Evolutionary conservation across 2,329 filamentous ascomycete species (phyloP), one percentile per base, ranked within the genome.

Genomic region (Cladosporium halotolerans): DNA sequence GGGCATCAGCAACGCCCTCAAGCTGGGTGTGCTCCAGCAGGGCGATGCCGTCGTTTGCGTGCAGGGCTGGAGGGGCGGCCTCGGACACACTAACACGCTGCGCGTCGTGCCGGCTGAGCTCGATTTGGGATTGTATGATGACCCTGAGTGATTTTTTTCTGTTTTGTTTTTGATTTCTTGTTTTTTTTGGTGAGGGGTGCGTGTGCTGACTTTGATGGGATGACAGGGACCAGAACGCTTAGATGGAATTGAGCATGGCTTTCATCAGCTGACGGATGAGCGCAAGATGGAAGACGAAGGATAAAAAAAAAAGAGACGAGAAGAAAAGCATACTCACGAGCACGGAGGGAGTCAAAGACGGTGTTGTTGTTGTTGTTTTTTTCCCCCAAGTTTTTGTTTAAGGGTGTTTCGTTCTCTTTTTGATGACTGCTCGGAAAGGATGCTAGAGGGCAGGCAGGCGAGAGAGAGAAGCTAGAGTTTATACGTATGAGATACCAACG

Each of bases 21-120:
- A 86, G 74, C 86, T 99, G 58, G 83, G 84, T 63, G 81, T 91
- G 45, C 76, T 95, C 58, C 79, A 76, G 68, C 76, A 82, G 68
- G 86, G 84, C 60, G 88, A 90, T 68, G 81, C 83, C 32, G 83
- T 93, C 53, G 82, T 93, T 57, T 89, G 90, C 62, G 88, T 95
- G 38, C 89, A 95, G 75, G 88, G 88, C 75, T 95, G 88, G 88
- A 86, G 89, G 77, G 89, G 89, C 66, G 89, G 89, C 63, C 89
- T 91, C 84, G 88, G 89, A 65, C 88, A 93, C 79, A 95, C 89
- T 70, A 95, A 93, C 79, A 93, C 89, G 33, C 68, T 79, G 51
- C 76, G 76, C 61, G 76, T 79, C 45, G 76, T 79, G 36, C 74
- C 74, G 16, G 76, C 76, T 33, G 67, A 71, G 60, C 73, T 76